Percentiles rank a stretch among this genome's conserved stretches.
These are phyloP conservation scores for Penicillium sp. DNA, from an alignment of 2,329 filamentous ascomycete genomes.

Conservation along the genomic window DNA sequence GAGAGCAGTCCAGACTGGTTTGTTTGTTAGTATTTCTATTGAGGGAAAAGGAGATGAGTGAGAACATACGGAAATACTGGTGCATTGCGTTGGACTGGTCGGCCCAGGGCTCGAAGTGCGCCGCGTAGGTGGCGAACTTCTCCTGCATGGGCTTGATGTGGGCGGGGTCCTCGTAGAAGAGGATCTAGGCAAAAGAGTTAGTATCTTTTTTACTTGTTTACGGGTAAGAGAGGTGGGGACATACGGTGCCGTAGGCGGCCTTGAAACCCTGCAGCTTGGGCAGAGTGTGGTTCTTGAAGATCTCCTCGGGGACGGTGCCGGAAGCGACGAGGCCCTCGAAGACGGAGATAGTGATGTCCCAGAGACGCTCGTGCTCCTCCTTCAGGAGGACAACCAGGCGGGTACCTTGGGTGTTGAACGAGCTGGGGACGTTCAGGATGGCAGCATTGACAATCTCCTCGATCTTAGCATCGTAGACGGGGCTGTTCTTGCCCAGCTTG, in stretches of 20 bases:
- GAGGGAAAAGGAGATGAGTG: neutral
- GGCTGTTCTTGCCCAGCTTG: slow-evolving; percentile 33
- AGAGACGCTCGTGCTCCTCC: slow-evolving; percentile 82
- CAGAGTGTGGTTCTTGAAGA: slow-evolving; percentile 53
- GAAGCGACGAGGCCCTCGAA: slow-evolving; percentile 68
- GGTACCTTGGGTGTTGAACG: slow-evolving; percentile 87
- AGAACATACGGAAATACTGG: slow-evolving; percentile 61
- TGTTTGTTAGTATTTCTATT: slow-evolving; percentile 1
- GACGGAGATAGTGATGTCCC: slow-evolving; percentile 68
- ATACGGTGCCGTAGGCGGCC: slow-evolving; percentile 71
- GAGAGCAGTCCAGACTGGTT: slow-evolving; percentile 70
- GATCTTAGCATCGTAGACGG: slow-evolving; percentile 38
- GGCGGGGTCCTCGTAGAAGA: slow-evolving; percentile 81
- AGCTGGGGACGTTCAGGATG: slow-evolving; percentile 69
- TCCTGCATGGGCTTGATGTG: slow-evolving; percentile 66
- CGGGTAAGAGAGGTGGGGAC: neutral
- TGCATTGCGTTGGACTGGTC: slow-evolving; percentile 78
- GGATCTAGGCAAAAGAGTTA: slow-evolving; percentile 44
- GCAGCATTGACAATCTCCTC: slow-evolving; percentile 44
- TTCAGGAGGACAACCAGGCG: slow-evolving; percentile 76
- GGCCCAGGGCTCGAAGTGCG: slow-evolving; percentile 76
- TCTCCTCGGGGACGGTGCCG: slow-evolving; percentile 47
- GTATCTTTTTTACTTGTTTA: neutral
- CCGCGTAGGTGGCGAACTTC: slow-evolving; percentile 70
- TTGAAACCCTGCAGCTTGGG: slow-evolving; percentile 61